Evolutionary conservation across 1,284 basidiomycete genomes (phyloP).

Genomic region (Sanghuangporus sanghuang): DNA sequence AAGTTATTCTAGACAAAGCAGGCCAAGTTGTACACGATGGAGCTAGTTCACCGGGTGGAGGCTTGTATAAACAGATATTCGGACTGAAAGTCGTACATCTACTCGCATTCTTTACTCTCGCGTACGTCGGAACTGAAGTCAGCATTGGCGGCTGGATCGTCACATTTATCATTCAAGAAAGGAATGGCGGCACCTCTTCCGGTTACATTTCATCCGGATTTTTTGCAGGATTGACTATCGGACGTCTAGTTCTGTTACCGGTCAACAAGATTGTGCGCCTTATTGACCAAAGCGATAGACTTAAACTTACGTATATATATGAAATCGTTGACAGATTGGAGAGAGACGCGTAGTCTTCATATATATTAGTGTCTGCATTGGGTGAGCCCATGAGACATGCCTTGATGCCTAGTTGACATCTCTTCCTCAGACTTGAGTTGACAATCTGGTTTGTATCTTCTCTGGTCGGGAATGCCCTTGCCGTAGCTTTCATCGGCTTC

Average conservation of each 20-base stretch:
- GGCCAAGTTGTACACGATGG: constrained; percentile 33
- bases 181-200: constrained; percentile 41
- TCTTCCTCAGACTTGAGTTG: constrained; percentile 27
- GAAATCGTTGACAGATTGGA: constrained; percentile 37
- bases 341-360: constrained; percentile 48
- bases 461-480: constrained; percentile 33
- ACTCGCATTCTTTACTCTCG: constrained; percentile 56
- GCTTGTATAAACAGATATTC: constrained; percentile 52
- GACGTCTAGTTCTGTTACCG: constrained; percentile 55
- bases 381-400: constrained; percentile 27
- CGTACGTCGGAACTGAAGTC: constrained; percentile 66
- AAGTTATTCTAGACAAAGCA: constrained; percentile 8
- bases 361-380: constrained; percentile 47
- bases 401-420: too few relatives aligned
- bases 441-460: constrained; percentile 33
- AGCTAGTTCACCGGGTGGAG: constrained; percentile 32
- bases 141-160: constrained; percentile 66
- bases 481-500: constrained; percentile 33
- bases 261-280: constrained; percentile 46
- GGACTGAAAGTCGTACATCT: constrained; percentile 48
- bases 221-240: constrained; percentile 56
- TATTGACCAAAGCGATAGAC: too few relatives aligned
- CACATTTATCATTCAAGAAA: constrained; percentile 47
- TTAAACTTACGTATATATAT: too few relatives aligned
- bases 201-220: constrained; percentile 53